phyloP scores from a whole-genome alignment of 495 filamentous ascomycete species.

The Alectoria sarmentosa region DNA sequence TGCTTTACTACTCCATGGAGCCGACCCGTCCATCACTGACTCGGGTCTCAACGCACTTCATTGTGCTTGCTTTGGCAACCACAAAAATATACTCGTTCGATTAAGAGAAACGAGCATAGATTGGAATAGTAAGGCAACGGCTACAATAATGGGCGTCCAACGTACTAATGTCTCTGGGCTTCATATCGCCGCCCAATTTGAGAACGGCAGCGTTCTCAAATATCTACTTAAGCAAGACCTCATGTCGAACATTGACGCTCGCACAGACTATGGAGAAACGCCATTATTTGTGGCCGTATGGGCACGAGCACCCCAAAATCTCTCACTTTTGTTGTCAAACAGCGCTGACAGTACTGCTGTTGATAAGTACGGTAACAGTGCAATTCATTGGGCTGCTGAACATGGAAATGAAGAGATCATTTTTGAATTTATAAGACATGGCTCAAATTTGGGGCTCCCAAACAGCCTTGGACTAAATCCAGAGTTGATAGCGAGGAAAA shows the following conservation, averaged over 20 bases:
- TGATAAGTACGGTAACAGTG: not conserved
- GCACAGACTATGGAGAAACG: not conserved
- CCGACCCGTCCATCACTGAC: not conserved
- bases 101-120: not conserved
- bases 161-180: not conserved
- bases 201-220: not conserved
- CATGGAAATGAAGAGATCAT: not conserved
- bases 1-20: not conserved
- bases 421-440: conserved; percentile 3
- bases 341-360: not conserved
- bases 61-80: not conserved
- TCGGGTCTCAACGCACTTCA: not conserved
- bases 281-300: not conserved
- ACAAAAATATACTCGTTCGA: not conserved
- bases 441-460: not conserved
- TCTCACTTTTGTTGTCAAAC: not conserved
- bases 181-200: conserved; percentile 5
- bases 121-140: not conserved
- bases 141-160: not conserved
- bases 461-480: not conserved
- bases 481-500: not conserved
- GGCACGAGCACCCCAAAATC: not conserved
- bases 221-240: not conserved
- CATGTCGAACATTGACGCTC: not conserved
- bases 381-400: not conserved